These are phyloP conservation scores for Phoenix roebelenii DNA, from an alignment of 176 grass and related monocot species.

Conservation along the genomic window DNA sequence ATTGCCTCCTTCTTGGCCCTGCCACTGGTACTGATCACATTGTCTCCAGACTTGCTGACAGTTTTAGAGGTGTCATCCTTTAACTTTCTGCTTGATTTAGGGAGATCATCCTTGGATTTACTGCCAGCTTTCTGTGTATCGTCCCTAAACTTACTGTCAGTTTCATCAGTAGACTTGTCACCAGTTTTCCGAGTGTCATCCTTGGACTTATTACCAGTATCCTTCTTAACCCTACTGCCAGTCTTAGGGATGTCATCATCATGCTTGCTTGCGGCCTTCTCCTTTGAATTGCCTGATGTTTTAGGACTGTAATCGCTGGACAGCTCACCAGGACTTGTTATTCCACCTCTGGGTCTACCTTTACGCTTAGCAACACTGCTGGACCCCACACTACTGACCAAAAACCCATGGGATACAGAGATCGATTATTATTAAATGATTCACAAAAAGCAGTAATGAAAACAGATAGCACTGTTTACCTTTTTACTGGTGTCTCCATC, in stretches of 20 bases:
- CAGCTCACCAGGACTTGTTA: conserved; percentile 17
- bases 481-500: no score
- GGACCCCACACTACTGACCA: conserved; percentile 19
- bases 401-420: neutral
- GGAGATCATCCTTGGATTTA: conserved; percentile 32
- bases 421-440: no score
- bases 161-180: conserved; percentile 25
- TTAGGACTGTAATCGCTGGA: conserved; percentile 19
- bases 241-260: conserved; percentile 20
- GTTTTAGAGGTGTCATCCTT: conserved; percentile 5
- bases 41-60: no score
- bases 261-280: conserved; percentile 19
- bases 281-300: conserved; percentile 21
- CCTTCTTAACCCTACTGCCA: conserved; percentile 17
- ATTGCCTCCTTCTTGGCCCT: no score
- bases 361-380: conserved; percentile 26
- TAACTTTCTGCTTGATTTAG: conserved; percentile 13
- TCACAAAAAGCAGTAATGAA: no score
- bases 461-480: no score
- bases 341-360: conserved; percentile 35
- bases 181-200: conserved; percentile 18
- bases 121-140: conserved; percentile 9
- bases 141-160: conserved; percentile 2
- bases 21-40: no score
- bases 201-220: conserved; percentile 21